Evolutionary conservation across 164 flowering plant species (phyloP).

Genomic region (Liriodendron chinense): DNA sequence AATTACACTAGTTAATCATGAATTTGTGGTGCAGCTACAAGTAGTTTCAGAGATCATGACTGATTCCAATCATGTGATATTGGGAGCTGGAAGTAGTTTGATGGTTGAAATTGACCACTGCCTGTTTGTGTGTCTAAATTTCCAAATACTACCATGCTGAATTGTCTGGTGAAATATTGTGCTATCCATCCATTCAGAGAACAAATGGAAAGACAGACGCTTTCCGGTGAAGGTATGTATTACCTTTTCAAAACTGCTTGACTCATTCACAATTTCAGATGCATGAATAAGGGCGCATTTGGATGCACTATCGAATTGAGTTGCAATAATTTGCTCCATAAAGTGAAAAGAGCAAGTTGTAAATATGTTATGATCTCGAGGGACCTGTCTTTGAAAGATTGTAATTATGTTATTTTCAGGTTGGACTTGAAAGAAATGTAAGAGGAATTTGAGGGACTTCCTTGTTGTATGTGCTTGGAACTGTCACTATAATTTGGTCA

Average conservation of each 20-base stretch:
- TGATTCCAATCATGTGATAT: not conserved
- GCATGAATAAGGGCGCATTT: not conserved
- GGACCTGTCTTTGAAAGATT: not conserved
- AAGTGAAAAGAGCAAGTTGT: not conserved
- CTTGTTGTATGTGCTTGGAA: not conserved
- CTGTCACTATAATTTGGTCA: not conserved
- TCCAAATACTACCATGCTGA: not conserved
- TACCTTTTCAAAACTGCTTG: not conserved
- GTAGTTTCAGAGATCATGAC: not conserved
- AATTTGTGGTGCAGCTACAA: not conserved
- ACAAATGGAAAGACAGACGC: not conserved
- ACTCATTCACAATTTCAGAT: not conserved
- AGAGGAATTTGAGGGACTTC: not conserved
- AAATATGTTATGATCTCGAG: not conserved
- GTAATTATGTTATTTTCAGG: not conserved
- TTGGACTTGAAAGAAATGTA: not conserved
- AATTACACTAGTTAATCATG: not conserved
- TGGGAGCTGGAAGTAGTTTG: constrained; percentile 2
- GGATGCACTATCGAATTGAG: no score
- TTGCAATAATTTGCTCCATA: not conserved
- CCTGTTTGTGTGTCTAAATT: not conserved
- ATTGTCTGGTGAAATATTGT: not conserved
- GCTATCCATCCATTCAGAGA: not conserved
- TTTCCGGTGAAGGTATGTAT: not conserved
- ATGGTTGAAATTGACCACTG: not conserved